Evolutionary conservation across 306 rosid genomes (phyloP), one percentile per base, ranked within the genome.

Genomic region (Cicer arietinum): DNA sequence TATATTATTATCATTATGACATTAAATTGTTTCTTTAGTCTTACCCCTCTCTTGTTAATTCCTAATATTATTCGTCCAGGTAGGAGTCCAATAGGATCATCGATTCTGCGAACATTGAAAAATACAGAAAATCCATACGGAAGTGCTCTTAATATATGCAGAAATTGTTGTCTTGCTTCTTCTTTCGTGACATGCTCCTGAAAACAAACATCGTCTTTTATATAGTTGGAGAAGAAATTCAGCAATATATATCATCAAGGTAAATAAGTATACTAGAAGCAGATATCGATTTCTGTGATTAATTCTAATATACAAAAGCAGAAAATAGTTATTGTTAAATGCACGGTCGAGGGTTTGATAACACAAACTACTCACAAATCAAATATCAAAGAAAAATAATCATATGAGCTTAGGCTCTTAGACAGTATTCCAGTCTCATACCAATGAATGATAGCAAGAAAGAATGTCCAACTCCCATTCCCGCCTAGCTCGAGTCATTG

Each of bases 391-490:
- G 41, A 64, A 42, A 60, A 69, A 44, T 39, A 73, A 37, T 25
- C 12, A 35, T 14, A 67, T 51, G 47, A 54, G 22, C 11, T 50
- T 62, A 43, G 30, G 44, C 37, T 48, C 62, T 63, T 61, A 35
- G 39, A 40, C 35, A 76, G 20, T 64, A 65, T 54, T 57, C 35
- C 40, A 35, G 39, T 56, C 69, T 13, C 88, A 74, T 85, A 93
- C 97, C 98, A 93, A 60, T 56, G 89, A 86, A 82, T 77, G 88
- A 78, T 88, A 93, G 71, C 97, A 92, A 51, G 92, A 90, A 74
- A 93, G 90, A 84, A 93, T 93, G 79, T 89, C 98, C 84, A 88
- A 78, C 86, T 93, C 98, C 98, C 97, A 93, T 74, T 93, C 98
- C 61, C 95, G 86, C 78, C 84, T 93, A 22, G 89, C 97, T 54